Base-by-base conservation (phyloP, 768 basidiomycete genomes). In the Exidia glandulosa region DNA sequence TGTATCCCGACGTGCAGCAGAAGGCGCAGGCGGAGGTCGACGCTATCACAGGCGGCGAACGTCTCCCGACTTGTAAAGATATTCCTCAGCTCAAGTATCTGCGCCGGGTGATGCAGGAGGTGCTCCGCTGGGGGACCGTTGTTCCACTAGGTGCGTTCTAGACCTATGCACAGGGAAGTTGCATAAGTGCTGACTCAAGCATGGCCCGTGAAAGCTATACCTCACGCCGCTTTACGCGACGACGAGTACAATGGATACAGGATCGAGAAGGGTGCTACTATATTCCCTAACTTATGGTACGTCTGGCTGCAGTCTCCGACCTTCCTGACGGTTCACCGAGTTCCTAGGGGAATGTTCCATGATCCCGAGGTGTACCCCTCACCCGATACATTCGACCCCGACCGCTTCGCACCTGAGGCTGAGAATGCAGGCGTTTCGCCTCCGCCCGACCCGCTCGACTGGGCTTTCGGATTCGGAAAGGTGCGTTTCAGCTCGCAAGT, bases 271-370 rank as follows among this genome's bases (percentile, higher is more conserved):
- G 68, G 66, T 32, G 32, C 52, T 2, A 61, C 62, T 3, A 60
- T 71, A 2, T 30, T 71, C 37, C 65, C 61, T 2, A 67, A 71
- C 36, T 74, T 72, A 45, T 9, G 36, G 31, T 74, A 45, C 16
- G 41, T 12, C 23, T 19, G 16, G 19, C 6, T 45, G 23, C 16
- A 14, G 19, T 10, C 12, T 6, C 19, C 10, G 10, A 6, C 41
- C 16, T 19, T 12, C 19, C 36, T 45, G 19, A 45, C 23, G 19
- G 41, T 19, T 14, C 23, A 6, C 19, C 16, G 19, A 7, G 7
- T 16, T 7, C 7, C 7, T 23, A 45, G 41, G 41, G 41, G 19
- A 1, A 23, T 45, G 41, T 19, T 45, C 5, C 41, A 45, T 23
- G 41, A 45, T 19, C 41, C 41, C 41, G 41, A 45, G 12, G 41